phyloP scores from a whole-genome alignment of 352 stramenopile genomes.

The Phytopythium cucurbitacearum region DNA sequence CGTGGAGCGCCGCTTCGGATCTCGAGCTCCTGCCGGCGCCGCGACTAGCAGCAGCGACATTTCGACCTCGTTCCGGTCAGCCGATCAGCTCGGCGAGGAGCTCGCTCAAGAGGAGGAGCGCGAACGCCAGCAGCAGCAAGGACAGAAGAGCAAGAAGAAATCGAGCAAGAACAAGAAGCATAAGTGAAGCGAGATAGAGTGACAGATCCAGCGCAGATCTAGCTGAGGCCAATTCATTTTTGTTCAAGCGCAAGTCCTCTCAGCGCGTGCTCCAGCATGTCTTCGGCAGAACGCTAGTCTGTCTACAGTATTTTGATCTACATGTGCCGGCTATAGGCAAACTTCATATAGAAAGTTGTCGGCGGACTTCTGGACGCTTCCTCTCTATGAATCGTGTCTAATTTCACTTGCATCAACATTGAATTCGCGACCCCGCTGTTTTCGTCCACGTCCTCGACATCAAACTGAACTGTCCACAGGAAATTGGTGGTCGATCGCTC shows the following conservation, averaged over 20 bases:
- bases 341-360: too few species aligned
- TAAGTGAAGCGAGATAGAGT: not conserved
- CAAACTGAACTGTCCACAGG: constrained; percentile 20
- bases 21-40: constrained; percentile 46
- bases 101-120: constrained; percentile 68
- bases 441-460: constrained; percentile 5
- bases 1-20: constrained; percentile 80
- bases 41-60: constrained; percentile 31
- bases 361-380: too few species aligned
- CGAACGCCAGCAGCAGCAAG: constrained; percentile 52
- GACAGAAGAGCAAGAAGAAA: constrained; percentile 26
- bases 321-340: too few species aligned
- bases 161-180: constrained; percentile 31
- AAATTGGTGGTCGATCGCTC: constrained; percentile 5
- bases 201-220: too few species aligned
- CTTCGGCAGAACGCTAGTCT: too few species aligned
- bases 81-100: constrained; percentile 74
- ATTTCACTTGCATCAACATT: not conserved
- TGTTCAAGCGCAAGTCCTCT: too few species aligned
- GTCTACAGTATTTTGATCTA: too few species aligned
- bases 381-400: too few species aligned
- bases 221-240: too few species aligned
- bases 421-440: not conserved
- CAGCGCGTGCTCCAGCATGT: too few species aligned
- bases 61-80: constrained; percentile 66